These are phyloP conservation scores for Lojkania enalia DNA, from an alignment of 2,329 filamentous ascomycete species.

Conservation along the genomic window DNA sequence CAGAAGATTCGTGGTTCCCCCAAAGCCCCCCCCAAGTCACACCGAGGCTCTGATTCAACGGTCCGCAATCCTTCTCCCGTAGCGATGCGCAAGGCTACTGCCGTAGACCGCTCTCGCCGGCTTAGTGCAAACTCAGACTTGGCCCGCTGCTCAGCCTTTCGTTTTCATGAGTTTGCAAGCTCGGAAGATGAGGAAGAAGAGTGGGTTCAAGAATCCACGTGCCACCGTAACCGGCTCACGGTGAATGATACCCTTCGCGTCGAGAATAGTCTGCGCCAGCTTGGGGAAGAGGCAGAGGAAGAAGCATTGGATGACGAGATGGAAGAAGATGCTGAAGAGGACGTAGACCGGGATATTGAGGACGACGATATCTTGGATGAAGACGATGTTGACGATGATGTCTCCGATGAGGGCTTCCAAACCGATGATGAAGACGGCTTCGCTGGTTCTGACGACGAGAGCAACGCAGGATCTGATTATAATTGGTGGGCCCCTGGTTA, in stretches of 20 bases:
- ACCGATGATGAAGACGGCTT: conserved; percentile 79
- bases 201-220: conserved; percentile 77
- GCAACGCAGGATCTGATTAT: conserved; percentile 65
- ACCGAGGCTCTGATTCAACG: conserved; percentile 56
- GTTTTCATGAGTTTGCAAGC: conserved; percentile 91
- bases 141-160: conserved; percentile 57
- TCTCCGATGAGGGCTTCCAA: conserved; percentile 71
- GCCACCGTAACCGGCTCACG: conserved; percentile 72
- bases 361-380: conserved; percentile 56
- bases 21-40: conserved; percentile 35
- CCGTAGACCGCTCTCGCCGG: conserved; percentile 37
- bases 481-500: conserved; percentile 64
- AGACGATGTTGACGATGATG: conserved; percentile 48
- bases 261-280: conserved; percentile 82
- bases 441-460: conserved; percentile 69
- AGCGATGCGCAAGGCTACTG: conserved; percentile 45
- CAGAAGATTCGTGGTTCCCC: conserved; percentile 33
- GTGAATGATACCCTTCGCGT: conserved; percentile 87
- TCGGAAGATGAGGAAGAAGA: conserved; percentile 85
- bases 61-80: conserved; percentile 54
- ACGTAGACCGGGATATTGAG: conserved; percentile 46
- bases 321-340: conserved; percentile 55
- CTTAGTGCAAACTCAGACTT: conserved; percentile 46
- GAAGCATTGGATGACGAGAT: conserved; percentile 74
- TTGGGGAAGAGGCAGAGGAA: conserved; percentile 88